phyloP scores from a whole-genome alignment of 2,329 filamentous ascomycete species.

The Cryphonectria nitschkei region DNA sequence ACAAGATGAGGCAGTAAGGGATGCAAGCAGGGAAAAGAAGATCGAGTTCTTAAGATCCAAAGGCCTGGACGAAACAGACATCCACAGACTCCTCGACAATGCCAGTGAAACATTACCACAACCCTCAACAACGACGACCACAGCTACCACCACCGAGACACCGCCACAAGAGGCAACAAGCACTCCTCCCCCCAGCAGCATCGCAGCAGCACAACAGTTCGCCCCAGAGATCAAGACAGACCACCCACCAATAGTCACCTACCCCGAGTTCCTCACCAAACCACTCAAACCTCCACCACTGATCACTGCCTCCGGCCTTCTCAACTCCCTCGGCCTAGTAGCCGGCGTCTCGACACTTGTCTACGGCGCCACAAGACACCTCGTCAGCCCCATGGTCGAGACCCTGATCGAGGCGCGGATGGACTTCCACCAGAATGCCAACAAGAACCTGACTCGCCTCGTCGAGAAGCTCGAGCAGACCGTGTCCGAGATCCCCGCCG shows the following conservation, averaged over 20 bases:
- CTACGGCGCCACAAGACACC: slow-evolving; percentile 72
- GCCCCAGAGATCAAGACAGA: slow-evolving; percentile 39
- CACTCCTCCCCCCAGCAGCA: slow-evolving; percentile 14
- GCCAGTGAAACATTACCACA: slow-evolving; percentile 23
- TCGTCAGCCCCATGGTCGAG: slow-evolving; percentile 66
- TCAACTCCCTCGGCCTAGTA: slow-evolving; percentile 63
- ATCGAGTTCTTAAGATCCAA: slow-evolving; percentile 77
- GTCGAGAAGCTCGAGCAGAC: slow-evolving; percentile 56
- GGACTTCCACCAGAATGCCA: slow-evolving; percentile 55
- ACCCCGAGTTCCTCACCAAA: slow-evolving; percentile 69
- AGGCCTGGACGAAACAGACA: slow-evolving; percentile 68
- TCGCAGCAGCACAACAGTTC: slow-evolving; percentile 25
- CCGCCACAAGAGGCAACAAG: slow-evolving; percentile 12
- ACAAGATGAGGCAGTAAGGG: slow-evolving; percentile 70
- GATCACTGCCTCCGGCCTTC: slow-evolving; percentile 62
- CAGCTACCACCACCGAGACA: slow-evolving; percentile 24
- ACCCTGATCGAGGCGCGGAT: slow-evolving; percentile 54
- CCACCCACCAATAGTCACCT: slow-evolving; percentile 67
- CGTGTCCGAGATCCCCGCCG: slow-evolving; percentile 63
- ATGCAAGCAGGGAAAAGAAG: slow-evolving; percentile 73
- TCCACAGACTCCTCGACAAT: slow-evolving; percentile 64
- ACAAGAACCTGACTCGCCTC: slow-evolving; percentile 49
- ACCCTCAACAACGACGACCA: neutral
- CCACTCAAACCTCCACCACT: slow-evolving; percentile 60
- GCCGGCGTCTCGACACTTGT: slow-evolving; percentile 63